Percentiles rank a stretch among this genome's conserved stretches.
Conservation (phyloP, 2,329 filamentous ascomycete species). For the Penicillium sp. region DNA sequence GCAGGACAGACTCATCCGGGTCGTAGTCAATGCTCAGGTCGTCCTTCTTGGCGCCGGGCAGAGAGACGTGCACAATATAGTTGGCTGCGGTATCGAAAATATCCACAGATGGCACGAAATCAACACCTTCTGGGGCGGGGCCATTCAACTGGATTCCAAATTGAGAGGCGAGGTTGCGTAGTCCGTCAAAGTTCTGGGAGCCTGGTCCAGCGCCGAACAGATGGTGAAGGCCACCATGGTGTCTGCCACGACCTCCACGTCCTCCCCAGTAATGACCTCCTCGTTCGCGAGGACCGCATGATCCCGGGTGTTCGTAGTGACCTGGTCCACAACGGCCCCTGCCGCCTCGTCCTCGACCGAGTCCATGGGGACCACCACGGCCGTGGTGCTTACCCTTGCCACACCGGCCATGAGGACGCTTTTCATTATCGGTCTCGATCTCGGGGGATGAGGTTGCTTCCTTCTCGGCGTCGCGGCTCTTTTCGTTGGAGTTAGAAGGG, state of each 20-base stretch:
- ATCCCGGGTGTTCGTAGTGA: neutral
- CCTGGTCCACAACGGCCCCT: slow-evolving; percentile 15
- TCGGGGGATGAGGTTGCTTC: slow-evolving; percentile 8
- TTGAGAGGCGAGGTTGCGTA: slow-evolving; percentile 34
- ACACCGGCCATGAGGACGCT: slow-evolving; percentile 20
- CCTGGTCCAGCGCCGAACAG: slow-evolving; percentile 10
- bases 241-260: slow-evolving; percentile 15
- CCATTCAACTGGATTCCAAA: slow-evolving; percentile 35
- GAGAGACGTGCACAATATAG: slow-evolving; percentile 71
- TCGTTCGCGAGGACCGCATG: slow-evolving; percentile 7
- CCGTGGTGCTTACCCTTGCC: slow-evolving; percentile 24
- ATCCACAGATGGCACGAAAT: slow-evolving; percentile 56
- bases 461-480: slow-evolving; percentile 12
- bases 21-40: slow-evolving; percentile 79
- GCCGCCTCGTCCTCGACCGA: slow-evolving; percentile 12
- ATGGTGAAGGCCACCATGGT: slow-evolving; percentile 11
- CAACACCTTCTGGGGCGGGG: slow-evolving; percentile 29
- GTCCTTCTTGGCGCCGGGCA: slow-evolving; percentile 78
- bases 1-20: slow-evolving; percentile 66
- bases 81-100: slow-evolving; percentile 69
- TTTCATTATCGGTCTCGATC: slow-evolving; percentile 24
- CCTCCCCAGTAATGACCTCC: slow-evolving; percentile 16
- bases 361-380: slow-evolving; percentile 10
- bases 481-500: slow-evolving; percentile 10
- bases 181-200: slow-evolving; percentile 24